Evolutionary conservation across 805 yeast genomes (phyloP).

Genomic region (Saccharomycopsis schoenii): DNA sequence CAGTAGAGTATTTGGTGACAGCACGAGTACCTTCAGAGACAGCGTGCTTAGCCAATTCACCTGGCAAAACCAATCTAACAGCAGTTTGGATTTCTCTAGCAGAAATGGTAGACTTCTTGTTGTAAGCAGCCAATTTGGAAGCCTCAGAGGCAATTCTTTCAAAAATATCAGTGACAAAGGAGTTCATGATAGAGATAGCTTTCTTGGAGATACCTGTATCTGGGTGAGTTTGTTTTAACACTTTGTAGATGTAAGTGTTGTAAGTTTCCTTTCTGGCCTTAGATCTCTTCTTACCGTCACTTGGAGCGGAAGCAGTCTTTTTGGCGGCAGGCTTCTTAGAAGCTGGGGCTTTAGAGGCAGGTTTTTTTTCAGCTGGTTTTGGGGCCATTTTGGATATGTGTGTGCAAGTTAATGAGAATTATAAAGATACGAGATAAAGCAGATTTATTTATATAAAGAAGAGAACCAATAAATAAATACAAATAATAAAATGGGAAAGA

Average conservation of each 20-base stretch:
- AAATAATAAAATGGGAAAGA: no score
- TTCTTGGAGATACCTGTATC: slow-evolving; percentile 98
- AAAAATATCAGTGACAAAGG: slow-evolving; percentile 94
- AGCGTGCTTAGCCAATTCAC: slow-evolving; percentile 98
- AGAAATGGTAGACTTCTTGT: slow-evolving; percentile 95
- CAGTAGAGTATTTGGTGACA: slow-evolving; percentile 18
- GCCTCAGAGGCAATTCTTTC: slow-evolving; percentile 98
- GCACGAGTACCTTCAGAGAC: slow-evolving; percentile 98
- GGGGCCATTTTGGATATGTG: no score
- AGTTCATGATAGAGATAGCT: slow-evolving; percentile 98
- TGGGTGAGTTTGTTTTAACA: slow-evolving; percentile 97
- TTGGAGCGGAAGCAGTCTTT: slow-evolving; percentile 65
- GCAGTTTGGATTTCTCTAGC: slow-evolving; percentile 99
- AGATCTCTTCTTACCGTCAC: slow-evolving; percentile 63
- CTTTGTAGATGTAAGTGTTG: slow-evolving; percentile 97
- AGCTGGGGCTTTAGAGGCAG: slow-evolving; percentile 96
- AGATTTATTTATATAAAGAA: no score
- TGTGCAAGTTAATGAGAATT: no score
- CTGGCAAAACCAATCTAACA: slow-evolving; percentile 94
- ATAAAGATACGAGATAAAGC: no score
- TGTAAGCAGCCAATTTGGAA: slow-evolving; percentile 96
- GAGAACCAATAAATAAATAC: no score
- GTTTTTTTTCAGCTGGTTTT: slow-evolving; percentile 39
- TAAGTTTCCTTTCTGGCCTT: slow-evolving; percentile 97
- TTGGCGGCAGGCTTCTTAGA: slow-evolving; percentile 91